Percentiles rank a stretch among this genome's conserved stretches.
phyloP scores from a whole-genome alignment of 2,329 filamentous ascomycete species.

The Botrytis paeoniae region DNA sequence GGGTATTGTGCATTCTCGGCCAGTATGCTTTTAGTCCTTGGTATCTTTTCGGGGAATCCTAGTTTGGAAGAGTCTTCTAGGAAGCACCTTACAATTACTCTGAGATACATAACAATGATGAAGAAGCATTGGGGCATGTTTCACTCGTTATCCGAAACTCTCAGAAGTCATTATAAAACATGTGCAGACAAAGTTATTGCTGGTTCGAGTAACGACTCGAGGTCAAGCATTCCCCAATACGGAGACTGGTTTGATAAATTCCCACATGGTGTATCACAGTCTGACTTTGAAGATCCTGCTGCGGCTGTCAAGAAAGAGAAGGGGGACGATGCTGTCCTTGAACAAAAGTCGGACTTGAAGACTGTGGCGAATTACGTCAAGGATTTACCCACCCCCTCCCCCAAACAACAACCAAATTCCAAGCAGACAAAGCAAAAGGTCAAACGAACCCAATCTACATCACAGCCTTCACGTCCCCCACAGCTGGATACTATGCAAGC shows the following conservation, averaged over 20 bases:
- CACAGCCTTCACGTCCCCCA: slow-evolving; percentile 29
- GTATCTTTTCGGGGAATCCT: slow-evolving; percentile 82
- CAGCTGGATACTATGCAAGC: slow-evolving; percentile 30
- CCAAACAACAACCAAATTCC: slow-evolving; percentile 32
- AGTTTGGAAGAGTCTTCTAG: slow-evolving; percentile 75
- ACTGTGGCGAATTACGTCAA: slow-evolving; percentile 94
- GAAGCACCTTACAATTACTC: slow-evolving; percentile 79
- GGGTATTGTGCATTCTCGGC: slow-evolving; percentile 94
- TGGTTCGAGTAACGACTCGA: slow-evolving; percentile 48
- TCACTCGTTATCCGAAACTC: slow-evolving; percentile 90
- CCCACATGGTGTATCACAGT: slow-evolving; percentile 82
- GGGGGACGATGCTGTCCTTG: slow-evolving; percentile 82
- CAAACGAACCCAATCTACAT: slow-evolving; percentile 39
- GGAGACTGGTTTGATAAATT: slow-evolving; percentile 97
- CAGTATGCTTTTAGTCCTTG: slow-evolving; percentile 90
- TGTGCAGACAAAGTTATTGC: slow-evolving; percentile 73
- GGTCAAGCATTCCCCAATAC: slow-evolving; percentile 77
- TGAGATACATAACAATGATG: slow-evolving; percentile 89
- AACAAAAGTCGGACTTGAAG: slow-evolving; percentile 85
- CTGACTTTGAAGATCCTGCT: slow-evolving; percentile 77
- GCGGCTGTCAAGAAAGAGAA: slow-evolving; percentile 67
- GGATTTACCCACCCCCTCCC: slow-evolving; percentile 57
- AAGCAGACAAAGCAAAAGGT: slow-evolving; percentile 40
- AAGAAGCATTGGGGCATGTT: slow-evolving; percentile 99
- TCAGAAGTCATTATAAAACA: slow-evolving; percentile 81